Conservation (phyloP, 129 eudicot species). For the Chrysanthemum seticuspe region DNA sequence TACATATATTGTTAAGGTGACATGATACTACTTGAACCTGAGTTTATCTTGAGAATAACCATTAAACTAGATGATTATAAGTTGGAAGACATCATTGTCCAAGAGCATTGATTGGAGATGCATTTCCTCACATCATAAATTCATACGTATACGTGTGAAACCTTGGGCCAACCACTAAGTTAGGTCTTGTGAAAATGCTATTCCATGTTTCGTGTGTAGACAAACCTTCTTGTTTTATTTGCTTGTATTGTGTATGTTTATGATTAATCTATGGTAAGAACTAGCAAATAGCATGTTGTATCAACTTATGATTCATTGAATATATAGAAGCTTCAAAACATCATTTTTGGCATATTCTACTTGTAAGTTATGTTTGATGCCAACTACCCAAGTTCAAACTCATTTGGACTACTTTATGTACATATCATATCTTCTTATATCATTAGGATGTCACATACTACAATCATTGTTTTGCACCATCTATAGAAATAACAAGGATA, state of each 20-base stretch:
- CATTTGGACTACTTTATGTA: neutral
- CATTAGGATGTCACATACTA: constrained; percentile 16
- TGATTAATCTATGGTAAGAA: neutral
- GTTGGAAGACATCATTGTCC: neutral
- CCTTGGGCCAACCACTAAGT: neutral
- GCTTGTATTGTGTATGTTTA: constrained; percentile 7
- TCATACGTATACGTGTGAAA: constrained; percentile 11
- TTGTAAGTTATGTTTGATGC: neutral
- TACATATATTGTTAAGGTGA: too few species aligned
- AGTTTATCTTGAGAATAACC: too few species aligned
- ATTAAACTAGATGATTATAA: too few species aligned
- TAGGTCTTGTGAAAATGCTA: neutral
- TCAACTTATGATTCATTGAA: neutral
- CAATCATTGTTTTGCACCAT: neutral
- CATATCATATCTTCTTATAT: neutral
- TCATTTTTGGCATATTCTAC: neutral
- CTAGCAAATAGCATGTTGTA: neutral
- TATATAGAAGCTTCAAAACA: neutral
- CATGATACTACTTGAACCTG: too few species aligned
- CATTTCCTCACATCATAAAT: neutral
- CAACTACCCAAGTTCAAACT: neutral
- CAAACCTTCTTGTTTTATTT: neutral
- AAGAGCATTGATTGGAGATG: neutral
- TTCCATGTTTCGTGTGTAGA: neutral
- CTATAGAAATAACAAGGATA: neutral